Evolutionary conservation across 768 basidiomycete genomes (phyloP), one percentile per base, ranked within the genome.

Genomic region (Piloderma croceum): DNA sequence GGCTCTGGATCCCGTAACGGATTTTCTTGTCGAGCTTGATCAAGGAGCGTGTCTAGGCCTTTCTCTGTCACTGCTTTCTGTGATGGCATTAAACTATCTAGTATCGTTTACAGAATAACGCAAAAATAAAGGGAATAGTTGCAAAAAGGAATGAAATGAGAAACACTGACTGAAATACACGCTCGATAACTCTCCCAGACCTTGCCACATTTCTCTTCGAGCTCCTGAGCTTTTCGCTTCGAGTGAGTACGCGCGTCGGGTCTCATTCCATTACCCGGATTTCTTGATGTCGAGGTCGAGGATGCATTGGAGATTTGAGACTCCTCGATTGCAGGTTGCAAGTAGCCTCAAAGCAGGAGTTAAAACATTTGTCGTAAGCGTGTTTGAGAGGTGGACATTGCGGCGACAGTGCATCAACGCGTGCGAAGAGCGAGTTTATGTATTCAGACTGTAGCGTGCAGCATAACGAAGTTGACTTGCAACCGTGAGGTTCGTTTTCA

Each of bases 321-420:
- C 69, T n/a, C n/a, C n/a, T n/a, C 62, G 13, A 83, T 69, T 7
- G 79, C 81, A 7, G 91, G 91, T 54, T 91, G 85, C 18, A 97
- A 79, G 60, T 97, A 99, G 9, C 89, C 90, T 61, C 92, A 51
- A 99, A 92, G 93, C 93, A 97, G 6, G 85, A 78, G 54, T 96
- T 96, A 68, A 98, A 98, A 69, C 93, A 98, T 0, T 86, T 70
- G 61, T 98, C 93, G 58, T 96, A 98, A 41, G 78, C 66, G 38
- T 79, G 78, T 61, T 98, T 97, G 43, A 94, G 72, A 0, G 87
- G 83, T 5, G 93, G 96, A 64, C 94, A 98, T 68, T 81, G 76
- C 7, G 77, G 67, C 1, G 85, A 78, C 18, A 97, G n/a, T n/a
- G n/a, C n/a, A n/a, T n/a, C n/a, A n/a, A n/a, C n/a, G n/a, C n/a